Evolutionary conservation across 176 grass and related monocot genomes (phyloP).

Genomic region (Triticum timopheevii): DNA sequence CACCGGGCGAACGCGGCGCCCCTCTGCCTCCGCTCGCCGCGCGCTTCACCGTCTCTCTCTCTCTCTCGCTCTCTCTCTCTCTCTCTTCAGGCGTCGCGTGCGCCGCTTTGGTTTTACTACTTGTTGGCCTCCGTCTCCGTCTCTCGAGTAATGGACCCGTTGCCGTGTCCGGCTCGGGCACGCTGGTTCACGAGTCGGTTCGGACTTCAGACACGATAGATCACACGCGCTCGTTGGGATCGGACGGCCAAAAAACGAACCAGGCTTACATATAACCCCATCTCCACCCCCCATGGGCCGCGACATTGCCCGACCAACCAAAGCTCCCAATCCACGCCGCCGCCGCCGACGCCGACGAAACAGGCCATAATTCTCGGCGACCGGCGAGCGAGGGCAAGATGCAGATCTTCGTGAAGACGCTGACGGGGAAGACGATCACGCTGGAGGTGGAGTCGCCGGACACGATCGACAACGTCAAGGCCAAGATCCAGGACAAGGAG

Average conservation of each 20-base stretch:
- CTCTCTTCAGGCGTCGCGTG: background rate
- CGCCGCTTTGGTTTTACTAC: constrained; percentile 3
- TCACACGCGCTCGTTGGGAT: background rate
- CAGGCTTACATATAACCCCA: background rate
- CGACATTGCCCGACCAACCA: background rate
- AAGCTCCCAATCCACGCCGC: background rate
- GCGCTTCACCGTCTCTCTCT: background rate
- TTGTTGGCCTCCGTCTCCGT: background rate
- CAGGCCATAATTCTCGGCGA: background rate
- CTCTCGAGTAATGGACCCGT: background rate
- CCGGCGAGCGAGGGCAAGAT: background rate
- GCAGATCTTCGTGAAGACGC: constrained; percentile 52
- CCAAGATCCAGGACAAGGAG: constrained; percentile 25
- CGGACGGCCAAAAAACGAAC: background rate
- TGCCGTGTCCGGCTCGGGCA: constrained; percentile 4
- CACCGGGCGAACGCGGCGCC: background rate
- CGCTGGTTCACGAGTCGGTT: constrained; percentile 22
- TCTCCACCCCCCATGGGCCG: too few species aligned
- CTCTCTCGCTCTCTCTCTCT: too few species aligned
- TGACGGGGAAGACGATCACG: constrained; percentile 48
- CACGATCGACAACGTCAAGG: constrained; percentile 32
- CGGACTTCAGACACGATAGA: background rate
- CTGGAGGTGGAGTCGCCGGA: constrained; percentile 26
- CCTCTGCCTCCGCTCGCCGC: background rate
- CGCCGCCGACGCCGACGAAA: background rate